Percentiles rank a stretch among this genome's conserved stretches.
Evolutionary conservation across 352 stramenopile species (phyloP).

Genomic region (Saprolegnia parasitica): DNA sequence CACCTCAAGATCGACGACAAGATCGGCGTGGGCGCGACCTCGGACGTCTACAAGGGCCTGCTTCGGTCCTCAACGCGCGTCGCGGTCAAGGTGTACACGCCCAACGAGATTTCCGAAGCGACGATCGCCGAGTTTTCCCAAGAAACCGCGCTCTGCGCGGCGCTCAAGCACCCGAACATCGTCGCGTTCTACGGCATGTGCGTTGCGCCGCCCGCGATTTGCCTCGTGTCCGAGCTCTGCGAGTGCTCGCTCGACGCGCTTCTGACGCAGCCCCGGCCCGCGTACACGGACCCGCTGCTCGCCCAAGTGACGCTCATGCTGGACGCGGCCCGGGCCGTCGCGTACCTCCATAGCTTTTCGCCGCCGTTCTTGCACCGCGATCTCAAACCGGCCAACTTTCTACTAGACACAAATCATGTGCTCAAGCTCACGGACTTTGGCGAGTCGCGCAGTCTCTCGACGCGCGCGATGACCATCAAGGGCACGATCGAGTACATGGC

Average conservation of each 20-base stretch:
- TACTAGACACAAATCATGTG: constrained; percentile 35
- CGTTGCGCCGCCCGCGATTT: constrained; percentile 51
- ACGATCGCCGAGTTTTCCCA: constrained; percentile 43
- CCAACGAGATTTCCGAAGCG: constrained; percentile 42
- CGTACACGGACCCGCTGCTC: constrained; percentile 31
- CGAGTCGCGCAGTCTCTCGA: constrained; percentile 35
- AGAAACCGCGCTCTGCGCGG: constrained; percentile 42
- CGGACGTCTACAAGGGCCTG: constrained; percentile 45
- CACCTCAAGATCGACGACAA: constrained; percentile 40
- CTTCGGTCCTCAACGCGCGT: constrained; percentile 38
- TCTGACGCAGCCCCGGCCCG: constrained; percentile 15
- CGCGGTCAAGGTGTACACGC: constrained; percentile 61
- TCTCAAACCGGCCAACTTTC: constrained; percentile 39
- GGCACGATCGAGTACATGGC: constrained; percentile 82
- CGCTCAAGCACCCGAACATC: constrained; percentile 45
- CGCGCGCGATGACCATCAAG: constrained; percentile 54
- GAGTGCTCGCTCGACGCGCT: constrained; percentile 40
- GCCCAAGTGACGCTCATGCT: constrained; percentile 43
- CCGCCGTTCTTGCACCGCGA: constrained; percentile 30
- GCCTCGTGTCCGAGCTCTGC: constrained; percentile 51
- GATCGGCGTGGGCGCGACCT: constrained; percentile 41
- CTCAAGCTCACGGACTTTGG: constrained; percentile 66
- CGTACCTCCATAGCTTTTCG: constrained; percentile 27
- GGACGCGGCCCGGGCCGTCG: constrained; percentile 33
- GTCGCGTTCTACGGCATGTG: constrained; percentile 50